Base-by-base conservation (phyloP, 176 grass and related monocot genomes). In the Rhipidocladum racemiflorum region DNA sequence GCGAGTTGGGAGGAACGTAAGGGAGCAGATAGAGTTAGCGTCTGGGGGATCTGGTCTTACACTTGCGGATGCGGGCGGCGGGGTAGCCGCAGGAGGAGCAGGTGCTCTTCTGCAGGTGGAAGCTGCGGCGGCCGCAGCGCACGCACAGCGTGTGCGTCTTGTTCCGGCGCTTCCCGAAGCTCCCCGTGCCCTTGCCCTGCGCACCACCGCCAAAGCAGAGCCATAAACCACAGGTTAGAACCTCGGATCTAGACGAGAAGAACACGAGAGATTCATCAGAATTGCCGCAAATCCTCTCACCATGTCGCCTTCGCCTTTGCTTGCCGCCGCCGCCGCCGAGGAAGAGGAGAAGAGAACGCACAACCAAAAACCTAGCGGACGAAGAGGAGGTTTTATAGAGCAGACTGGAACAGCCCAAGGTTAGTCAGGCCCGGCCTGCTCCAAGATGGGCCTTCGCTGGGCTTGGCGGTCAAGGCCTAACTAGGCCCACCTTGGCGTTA, bases 71-170 rank as follows among this genome's bases (percentile, higher is more conserved):
- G 89, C 94, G 90, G 72, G 89, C 87, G 1, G 94, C 84, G 4
- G 92, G 94, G 72, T 94, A 97, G 23, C 90, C 94, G 77, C 94
- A 97, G 0, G 94, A 92, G 34, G 89, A 84, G 80, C 94, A 97
- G 50, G 89, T 91, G 83, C 92, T 94, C 85, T 97, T 97, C 90
- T 97, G 94, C 32, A 97, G 89, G 73, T 97, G 94, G 74, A 97
- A 97, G 86, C 94, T 97, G 43, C 91, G 80, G 75, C 94, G 87
- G 20, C 94, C 94, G 70, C 92, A 97, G 12, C 89, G 86, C 13
- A 97, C 76, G 85, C 94, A 97, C 6, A 97, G 92, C 36, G 94
- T 97, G 92, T 97, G 94, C 46, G 92, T 94, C 92, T 94, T 97
- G 88, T 97, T 97, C 76, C 94, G 90, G 76, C 91, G 83, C 94